Base-by-base conservation (phyloP, 129 eudicot genomes). In the Apium graveolens region DNA sequence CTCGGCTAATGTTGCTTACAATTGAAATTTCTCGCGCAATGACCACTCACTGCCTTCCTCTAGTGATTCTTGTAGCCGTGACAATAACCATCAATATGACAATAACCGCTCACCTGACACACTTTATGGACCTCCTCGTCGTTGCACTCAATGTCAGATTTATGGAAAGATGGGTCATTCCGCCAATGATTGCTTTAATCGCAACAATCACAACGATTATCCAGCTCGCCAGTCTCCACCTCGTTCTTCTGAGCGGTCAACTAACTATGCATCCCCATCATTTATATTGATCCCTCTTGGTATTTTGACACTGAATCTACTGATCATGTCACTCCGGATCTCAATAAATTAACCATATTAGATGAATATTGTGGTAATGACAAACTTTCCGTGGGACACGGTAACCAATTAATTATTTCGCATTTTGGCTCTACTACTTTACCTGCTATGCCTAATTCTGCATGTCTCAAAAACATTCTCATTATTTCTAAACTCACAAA, bases 141-240 rank as follows among this genome's bases (percentile, higher is more conserved):
- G 42, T 7, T 21, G 38, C 20, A 75, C n/a, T 74, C 63, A 74
- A 27, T 45, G 78, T 26, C 41, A 75, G 26, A 75, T 75, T 11
- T 75, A 27, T 75, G 42, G 42, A 31, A 75, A 75, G 42, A 14
- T 75, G 65, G 57, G 78, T 9, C 78, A 75, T 32, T 37, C 65
- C 1, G n/a, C 78, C 43, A 75, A 26, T 44, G 26, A 75, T 20
- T 75, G 27, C n/a, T 46, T 74, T 20, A 29, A 74, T 45, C 34
- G 63, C n/a, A 74, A 74, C 38, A 74, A 74, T 45, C 35, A 74
- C 24, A 74, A 8, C 42, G 78, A 48, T 74, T 74, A 74, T 74
- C 41, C 4, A 12, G 41, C 60, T 44, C 63, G 14, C 4, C n/a
- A 74, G 29, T 53, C 27, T 14, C 31, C 66, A 18, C 14, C 32